Percentiles rank a stretch among this genome's conserved stretches.
Conservation (phyloP, 345 rosid genomes). For the Gossypium bickii region DNA sequence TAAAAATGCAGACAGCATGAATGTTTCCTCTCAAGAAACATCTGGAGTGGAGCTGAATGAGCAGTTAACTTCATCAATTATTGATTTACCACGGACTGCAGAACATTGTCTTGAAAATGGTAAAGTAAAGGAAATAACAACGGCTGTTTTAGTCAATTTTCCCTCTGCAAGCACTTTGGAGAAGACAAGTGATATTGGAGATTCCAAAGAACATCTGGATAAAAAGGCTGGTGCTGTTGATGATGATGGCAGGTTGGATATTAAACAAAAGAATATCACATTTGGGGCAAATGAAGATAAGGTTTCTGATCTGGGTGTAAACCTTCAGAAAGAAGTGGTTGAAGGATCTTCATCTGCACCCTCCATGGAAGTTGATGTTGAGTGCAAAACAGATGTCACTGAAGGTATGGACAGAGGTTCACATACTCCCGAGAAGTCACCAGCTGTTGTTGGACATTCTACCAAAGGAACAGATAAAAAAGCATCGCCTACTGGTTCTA, state of each 20-base stretch:
- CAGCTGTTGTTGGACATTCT: slow-evolving; percentile 18
- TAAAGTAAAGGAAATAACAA: slow-evolving; percentile 30
- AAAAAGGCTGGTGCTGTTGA: slow-evolving; percentile 27
- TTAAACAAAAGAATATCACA: slow-evolving; percentile 22
- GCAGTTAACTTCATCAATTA: slow-evolving; percentile 26
- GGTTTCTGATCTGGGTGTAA: too few species aligned
- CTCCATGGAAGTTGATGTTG: slow-evolving; percentile 23
- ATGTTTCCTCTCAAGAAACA: slow-evolving; percentile 23
- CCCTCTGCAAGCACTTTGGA: slow-evolving; percentile 18
- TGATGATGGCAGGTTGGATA: slow-evolving; percentile 26
- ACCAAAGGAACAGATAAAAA: slow-evolving; percentile 25
- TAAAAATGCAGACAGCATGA: slow-evolving; percentile 26
- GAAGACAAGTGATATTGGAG: slow-evolving; percentile 25
- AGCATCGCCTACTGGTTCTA: slow-evolving; percentile 23
- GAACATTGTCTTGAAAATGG: slow-evolving; percentile 41
- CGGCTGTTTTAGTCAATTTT: slow-evolving; percentile 15
- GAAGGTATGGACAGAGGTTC: slow-evolving; percentile 14
- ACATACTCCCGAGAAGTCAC: slow-evolving; percentile 31
- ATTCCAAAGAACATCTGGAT: slow-evolving; percentile 28
- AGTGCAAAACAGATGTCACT: slow-evolving; percentile 19
- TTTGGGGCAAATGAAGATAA: slow-evolving; percentile 25
- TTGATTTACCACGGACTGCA: slow-evolving; percentile 32
- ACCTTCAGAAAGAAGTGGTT: slow-evolving; percentile 18
- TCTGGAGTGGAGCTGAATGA: slow-evolving; percentile 23
- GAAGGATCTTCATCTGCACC: slow-evolving; percentile 23